A percentile compares a stretch with the other conserved stretches of the same genome.
Evolutionary conservation across 257 asterid species (phyloP).

Genomic region (Penstemon davidsonii): DNA sequence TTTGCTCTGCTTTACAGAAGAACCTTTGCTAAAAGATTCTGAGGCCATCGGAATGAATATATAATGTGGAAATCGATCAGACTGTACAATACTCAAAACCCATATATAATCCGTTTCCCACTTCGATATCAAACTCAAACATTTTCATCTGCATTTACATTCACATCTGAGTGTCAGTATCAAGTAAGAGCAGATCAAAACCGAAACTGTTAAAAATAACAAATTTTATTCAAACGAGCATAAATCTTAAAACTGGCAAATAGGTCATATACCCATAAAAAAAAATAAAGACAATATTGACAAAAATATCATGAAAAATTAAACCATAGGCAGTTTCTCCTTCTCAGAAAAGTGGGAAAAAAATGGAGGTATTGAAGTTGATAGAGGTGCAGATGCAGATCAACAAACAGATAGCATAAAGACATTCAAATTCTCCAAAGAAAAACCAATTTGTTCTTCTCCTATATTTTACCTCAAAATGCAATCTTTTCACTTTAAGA

Average conservation of each 20-base stretch:
- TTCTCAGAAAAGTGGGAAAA: neutral
- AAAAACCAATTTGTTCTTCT: conserved; percentile 3
- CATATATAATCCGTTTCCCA: conserved; percentile 8
- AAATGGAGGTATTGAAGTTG: neutral
- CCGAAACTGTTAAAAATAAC: neutral
- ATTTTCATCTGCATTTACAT: conserved; percentile 43
- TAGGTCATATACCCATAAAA: conserved; percentile 30
- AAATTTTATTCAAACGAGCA: neutral
- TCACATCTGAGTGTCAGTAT: conserved; percentile 39
- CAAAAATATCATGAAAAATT: conserved; percentile 17
- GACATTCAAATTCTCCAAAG: conserved; percentile 5
- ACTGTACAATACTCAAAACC: conserved; percentile 23
- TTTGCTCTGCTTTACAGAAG: conserved; percentile 43
- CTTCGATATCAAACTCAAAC: conserved; percentile 29
- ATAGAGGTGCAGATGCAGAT: conserved; percentile 25
- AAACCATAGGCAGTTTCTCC: conserved; percentile 12
- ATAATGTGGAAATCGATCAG: conserved; percentile 21
- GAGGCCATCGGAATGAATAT: conserved; percentile 50
- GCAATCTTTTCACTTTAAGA: conserved; percentile 28
- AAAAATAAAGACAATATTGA: neutral
- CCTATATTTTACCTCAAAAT: conserved; percentile 25
- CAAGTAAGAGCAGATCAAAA: conserved; percentile 1
- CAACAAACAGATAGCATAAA: conserved; percentile 26
- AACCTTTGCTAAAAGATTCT: conserved; percentile 37
- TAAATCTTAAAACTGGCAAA: conserved; percentile 18